Evolutionary conservation across 306 rosid species (phyloP).

Genomic region (Vigna unguiculata): DNA sequence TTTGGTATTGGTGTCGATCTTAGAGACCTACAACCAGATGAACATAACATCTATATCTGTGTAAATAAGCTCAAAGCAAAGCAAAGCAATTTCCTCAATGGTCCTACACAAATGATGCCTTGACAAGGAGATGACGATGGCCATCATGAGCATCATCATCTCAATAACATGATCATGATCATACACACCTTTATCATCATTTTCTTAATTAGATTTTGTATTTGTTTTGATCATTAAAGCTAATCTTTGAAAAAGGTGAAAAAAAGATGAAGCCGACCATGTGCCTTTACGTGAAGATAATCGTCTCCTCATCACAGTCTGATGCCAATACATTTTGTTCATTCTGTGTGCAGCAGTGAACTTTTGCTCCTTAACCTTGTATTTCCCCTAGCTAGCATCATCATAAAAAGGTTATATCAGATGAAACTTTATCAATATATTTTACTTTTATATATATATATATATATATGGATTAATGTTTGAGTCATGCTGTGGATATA

Average conservation of each 20-base stretch:
- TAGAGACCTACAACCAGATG: constrained; percentile 13
- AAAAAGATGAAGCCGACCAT: neutral
- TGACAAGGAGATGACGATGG: constrained; percentile 41
- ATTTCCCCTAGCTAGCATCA: constrained; percentile 32
- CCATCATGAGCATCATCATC: constrained; percentile 43
- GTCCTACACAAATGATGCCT: constrained; percentile 37
- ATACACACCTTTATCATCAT: constrained; percentile 26
- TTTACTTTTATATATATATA: neutral
- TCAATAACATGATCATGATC: constrained; percentile 46
- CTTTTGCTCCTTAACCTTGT: constrained; percentile 26
- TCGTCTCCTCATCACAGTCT: constrained; percentile 21
- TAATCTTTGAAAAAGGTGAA: neutral
- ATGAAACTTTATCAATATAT: neutral
- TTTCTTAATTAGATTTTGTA: constrained; percentile 47
- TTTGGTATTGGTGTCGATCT: constrained; percentile 42
- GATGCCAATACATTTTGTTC: constrained; percentile 32
- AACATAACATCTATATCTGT: neutral
- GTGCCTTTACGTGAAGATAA: constrained; percentile 43
- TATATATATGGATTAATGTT: neutral
- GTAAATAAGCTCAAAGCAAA: neutral
- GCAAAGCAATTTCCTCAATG: constrained; percentile 22
- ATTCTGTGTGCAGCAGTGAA: constrained; percentile 23
- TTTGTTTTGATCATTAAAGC: constrained; percentile 22
- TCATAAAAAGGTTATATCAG: constrained; percentile 18
- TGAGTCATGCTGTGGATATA: constrained; percentile 15